Base-by-base conservation (phyloP, 768 basidiomycete species). In the Neoboletus brunneissimus region DNA sequence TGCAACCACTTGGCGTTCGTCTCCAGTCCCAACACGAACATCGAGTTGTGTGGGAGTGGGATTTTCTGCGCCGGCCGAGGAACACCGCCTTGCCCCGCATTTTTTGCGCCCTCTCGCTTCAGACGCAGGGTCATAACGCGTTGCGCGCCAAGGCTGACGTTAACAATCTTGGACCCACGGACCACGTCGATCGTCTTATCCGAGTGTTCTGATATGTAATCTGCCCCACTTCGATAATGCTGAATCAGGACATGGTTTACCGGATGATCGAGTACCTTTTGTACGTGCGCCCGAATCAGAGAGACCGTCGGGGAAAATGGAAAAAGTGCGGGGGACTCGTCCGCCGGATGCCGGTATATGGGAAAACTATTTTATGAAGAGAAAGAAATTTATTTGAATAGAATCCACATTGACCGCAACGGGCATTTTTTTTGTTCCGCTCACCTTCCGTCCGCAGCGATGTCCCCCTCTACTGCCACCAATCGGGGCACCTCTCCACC, bases 161-260 rank as follows among this genome's bases (percentile, higher is more conserved):
- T 93, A 57, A 89, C 88, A 59, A 92, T 87, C 52, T 77, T 83
- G 8, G 89, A 88, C 32, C 83, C 86, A 15, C 78, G 81, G 5
- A 86, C 82, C 60, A 93, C 81, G 67, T 93, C 91, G 61, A 92
- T 81, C 6, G 90, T 93, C 73, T 93, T 93, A 71, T 93, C 90
- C 0, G 88, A 88, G 69, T 93, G 90, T 62, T 91, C 89, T 0
- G 89, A 91, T 59, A 92, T 92, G 71, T 86, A 88, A 70, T 92
- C 91, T 29, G 81, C 82, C 6, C 90, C 91, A 13, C 78, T 79
- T 54, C 90, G 88, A 67, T 92, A 92, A 66, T 83, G 79, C 64
- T 92, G 91, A 48, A 92, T 89, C 31, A 93, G 80, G 47, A 89
- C 90, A 62, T 93, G 90, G 64, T 93, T 93, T 6, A 92, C 82